Evolutionary conservation across 768 basidiomycete species (phyloP).

Genomic region (Suillus fuscotomentosus): DNA sequence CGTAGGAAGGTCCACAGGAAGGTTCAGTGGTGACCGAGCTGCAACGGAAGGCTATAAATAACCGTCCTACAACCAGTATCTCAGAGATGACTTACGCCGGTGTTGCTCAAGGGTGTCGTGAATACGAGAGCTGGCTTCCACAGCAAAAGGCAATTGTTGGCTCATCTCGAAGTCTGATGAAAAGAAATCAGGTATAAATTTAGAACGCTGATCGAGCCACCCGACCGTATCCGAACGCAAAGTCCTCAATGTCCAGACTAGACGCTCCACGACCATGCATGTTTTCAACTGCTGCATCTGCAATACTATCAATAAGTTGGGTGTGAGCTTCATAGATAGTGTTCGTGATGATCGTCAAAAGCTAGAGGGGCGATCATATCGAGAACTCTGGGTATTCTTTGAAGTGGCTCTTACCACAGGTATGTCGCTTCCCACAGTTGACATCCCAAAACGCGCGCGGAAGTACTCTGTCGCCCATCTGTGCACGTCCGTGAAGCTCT

Average conservation of each 20-base stretch:
- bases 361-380: slow-evolving; percentile 10
- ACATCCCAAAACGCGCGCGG: slow-evolving; percentile 18
- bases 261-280: slow-evolving; percentile 21
- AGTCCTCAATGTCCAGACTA: slow-evolving; percentile 21
- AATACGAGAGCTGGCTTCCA: slow-evolving; percentile 23
- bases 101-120: slow-evolving; percentile 12
- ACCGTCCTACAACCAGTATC: background rate
- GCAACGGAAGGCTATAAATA: slow-evolving; percentile 5
- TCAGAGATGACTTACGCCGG: slow-evolving; percentile 15
- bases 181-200: background rate
- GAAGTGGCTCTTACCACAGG: slow-evolving; percentile 13
- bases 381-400: background rate
- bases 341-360: slow-evolving; percentile 29
- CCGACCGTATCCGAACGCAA: slow-evolving; percentile 30
- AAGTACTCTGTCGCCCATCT: slow-evolving; percentile 28
- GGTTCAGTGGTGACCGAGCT: slow-evolving; percentile 15
- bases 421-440: slow-evolving; percentile 16
- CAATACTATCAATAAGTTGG: slow-evolving; percentile 26
- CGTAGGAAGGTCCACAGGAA: slow-evolving; percentile 8
- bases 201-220: background rate
- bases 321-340: slow-evolving; percentile 30
- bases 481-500: slow-evolving; percentile 28
- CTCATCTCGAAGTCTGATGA: slow-evolving; percentile 28
- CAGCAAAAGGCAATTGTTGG: slow-evolving; percentile 29
- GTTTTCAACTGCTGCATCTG: slow-evolving; percentile 21